Conservation (phyloP, 495 filamentous ascomycete genomes). For the Sabuloglossum arenarium region DNA sequence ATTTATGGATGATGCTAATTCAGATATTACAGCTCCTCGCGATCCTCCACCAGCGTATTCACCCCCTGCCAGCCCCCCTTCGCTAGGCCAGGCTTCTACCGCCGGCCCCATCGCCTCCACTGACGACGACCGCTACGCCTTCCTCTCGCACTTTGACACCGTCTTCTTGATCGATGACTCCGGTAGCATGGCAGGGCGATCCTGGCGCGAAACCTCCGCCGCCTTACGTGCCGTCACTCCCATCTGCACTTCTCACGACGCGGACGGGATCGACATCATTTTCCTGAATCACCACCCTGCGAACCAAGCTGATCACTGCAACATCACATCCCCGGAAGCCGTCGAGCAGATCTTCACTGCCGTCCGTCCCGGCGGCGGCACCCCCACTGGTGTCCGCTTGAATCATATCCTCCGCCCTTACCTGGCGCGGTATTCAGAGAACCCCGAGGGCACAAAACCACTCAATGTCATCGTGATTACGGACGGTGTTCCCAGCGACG, state of each 20-base stretch:
- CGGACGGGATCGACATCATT: constrained; percentile 83
- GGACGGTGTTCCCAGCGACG: constrained; percentile 71
- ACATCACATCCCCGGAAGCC: constrained; percentile 28
- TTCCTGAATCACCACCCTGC: constrained; percentile 50
- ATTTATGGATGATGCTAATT: background rate
- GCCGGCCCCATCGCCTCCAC: constrained; percentile 2
- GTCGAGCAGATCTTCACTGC: constrained; percentile 46
- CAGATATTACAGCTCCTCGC: background rate
- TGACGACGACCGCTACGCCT: constrained; percentile 51
- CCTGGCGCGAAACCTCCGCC: constrained; percentile 54
- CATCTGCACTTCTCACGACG: constrained; percentile 65
- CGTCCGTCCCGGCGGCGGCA: constrained; percentile 43
- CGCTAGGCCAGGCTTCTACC: background rate
- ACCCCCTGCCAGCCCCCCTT: background rate
- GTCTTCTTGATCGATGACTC: constrained; percentile 90
- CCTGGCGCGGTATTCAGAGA: constrained; percentile 18
- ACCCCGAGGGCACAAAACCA: constrained; percentile 38
- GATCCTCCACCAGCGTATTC: background rate
- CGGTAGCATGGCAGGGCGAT: constrained; percentile 57
- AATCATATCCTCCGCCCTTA: constrained; percentile 58
- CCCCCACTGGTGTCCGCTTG: constrained; percentile 56
- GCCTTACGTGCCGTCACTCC: constrained; percentile 63
- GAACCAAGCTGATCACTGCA: constrained; percentile 27
- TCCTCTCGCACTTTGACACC: constrained; percentile 76
- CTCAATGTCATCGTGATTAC: constrained; percentile 90